Conservation (phyloP, 257 asterid species). For the Solanum tarijense region DNA sequence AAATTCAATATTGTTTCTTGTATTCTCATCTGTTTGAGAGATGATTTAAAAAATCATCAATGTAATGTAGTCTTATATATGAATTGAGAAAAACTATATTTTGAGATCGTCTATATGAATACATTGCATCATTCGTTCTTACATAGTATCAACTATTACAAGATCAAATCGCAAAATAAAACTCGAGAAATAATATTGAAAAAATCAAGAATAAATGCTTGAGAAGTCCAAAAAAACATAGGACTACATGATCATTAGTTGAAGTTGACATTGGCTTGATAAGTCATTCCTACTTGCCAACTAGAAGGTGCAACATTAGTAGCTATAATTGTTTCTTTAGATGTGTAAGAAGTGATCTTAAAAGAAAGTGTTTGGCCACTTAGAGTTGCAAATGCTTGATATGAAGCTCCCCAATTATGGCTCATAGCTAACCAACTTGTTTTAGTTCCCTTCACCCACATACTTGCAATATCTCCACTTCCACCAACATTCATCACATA, state of each 20-base stretch:
- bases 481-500: conserved; percentile 77
- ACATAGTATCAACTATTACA: neutral
- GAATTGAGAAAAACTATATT: neutral
- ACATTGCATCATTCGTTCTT: neutral
- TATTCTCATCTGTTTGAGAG: neutral
- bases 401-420: conserved; percentile 94
- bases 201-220: neutral
- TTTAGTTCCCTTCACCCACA: conserved; percentile 70
- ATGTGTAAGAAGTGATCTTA: conserved; percentile 46
- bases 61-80: neutral
- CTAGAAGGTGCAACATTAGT: conserved; percentile 58
- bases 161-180: neutral
- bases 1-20: neutral
- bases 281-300: conserved; percentile 56
- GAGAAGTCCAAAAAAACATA: neutral
- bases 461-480: conserved; percentile 47
- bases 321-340: conserved; percentile 38
- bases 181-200: neutral
- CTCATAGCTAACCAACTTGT: conserved; percentile 85
- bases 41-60: neutral
- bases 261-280: conserved; percentile 37
- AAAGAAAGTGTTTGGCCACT: conserved; percentile 71
- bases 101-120: neutral
- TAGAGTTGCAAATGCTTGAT: conserved; percentile 59
- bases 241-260: conserved; percentile 23